Evolutionary conservation across 352 stramenopile species (phyloP).

Genomic region (Phytophthora citricola): DNA sequence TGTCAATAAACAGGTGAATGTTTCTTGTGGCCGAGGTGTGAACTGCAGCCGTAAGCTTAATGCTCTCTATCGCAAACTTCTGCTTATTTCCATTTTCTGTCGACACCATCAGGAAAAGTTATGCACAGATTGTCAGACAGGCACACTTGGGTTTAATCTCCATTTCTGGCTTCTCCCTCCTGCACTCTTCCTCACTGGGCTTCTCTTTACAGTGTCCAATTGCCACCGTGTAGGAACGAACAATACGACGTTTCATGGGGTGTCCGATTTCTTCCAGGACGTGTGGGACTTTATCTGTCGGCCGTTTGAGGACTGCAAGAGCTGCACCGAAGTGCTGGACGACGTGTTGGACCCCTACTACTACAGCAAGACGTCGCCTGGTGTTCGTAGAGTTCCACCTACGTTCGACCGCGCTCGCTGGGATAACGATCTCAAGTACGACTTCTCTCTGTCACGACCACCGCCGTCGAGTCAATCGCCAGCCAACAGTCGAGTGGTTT

Average conservation of each 20-base stretch:
- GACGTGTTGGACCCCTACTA: conserved; percentile 35
- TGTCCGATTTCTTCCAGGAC: conserved; percentile 18
- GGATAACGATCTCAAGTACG: conserved; percentile 39
- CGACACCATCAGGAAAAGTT: too few species aligned
- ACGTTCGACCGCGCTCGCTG: conserved; percentile 30
- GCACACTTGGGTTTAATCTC: too few species aligned
- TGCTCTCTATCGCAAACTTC: too few species aligned
- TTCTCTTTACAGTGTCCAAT: too few species aligned
- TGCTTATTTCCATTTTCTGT: too few species aligned
- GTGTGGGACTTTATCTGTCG: conserved; percentile 32
- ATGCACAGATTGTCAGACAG: too few species aligned
- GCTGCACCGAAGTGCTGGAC: conserved; percentile 27
- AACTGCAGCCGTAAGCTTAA: too few species aligned
- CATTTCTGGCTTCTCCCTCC: too few species aligned
- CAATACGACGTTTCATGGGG: conserved; percentile 8
- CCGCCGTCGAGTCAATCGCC: conserved; percentile 19
- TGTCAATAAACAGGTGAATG: too few species aligned
- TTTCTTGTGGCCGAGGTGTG: too few species aligned
- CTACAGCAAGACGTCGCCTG: conserved; percentile 38
- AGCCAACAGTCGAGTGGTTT: not conserved
- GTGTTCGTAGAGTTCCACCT: conserved; percentile 27
- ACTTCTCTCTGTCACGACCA: conserved; percentile 28
- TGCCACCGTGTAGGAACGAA: not conserved
- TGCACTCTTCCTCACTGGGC: too few species aligned
- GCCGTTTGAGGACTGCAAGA: conserved; percentile 39